phyloP scores from a whole-genome alignment of 1,284 basidiomycete species.

The Irpex rosettiformis region DNA sequence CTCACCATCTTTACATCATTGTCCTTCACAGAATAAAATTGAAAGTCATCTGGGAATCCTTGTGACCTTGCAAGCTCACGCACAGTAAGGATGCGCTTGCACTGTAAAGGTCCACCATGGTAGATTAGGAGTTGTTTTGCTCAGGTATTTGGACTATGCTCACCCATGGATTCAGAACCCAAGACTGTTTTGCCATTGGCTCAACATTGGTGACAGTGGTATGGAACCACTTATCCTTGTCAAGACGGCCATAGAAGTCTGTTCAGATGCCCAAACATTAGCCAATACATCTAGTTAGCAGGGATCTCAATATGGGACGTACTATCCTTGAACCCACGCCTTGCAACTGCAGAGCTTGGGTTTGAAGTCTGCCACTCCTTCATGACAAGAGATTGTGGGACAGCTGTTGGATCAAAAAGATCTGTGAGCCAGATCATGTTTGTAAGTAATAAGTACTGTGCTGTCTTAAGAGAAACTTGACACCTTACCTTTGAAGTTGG shows the following conservation, averaged over 20 bases:
- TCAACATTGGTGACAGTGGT: conserved; percentile 73
- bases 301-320: too few species aligned
- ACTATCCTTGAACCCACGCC: conserved; percentile 46
- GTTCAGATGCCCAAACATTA: background rate
- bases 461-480: conserved; percentile 1
- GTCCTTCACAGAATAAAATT: conserved; percentile 48
- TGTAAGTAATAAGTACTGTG: background rate
- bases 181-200: conserved; percentile 70
- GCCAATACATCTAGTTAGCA: too few species aligned
- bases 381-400: conserved; percentile 23
- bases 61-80: conserved; percentile 74
- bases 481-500: conserved; percentile 55
- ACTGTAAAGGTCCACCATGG: conserved; percentile 32
- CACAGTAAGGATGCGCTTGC: conserved; percentile 61
- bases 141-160: conserved; percentile 1
- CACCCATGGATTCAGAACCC: conserved; percentile 64
- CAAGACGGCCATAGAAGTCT: conserved; percentile 62
- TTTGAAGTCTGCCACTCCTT: conserved; percentile 52
- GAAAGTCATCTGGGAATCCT: conserved; percentile 71
- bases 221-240: conserved; percentile 50
- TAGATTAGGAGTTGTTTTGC: background rate
- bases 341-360: conserved; percentile 52
- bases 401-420: conserved; percentile 31
- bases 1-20: conserved; percentile 55
- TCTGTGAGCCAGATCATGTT: conserved; percentile 1